Percentiles rank a stretch among this genome's conserved stretches.
These are phyloP conservation scores for Paracoccidioides lutzii DNA, from an alignment of 2,329 filamentous ascomycete species.

Conservation along the genomic window DNA sequence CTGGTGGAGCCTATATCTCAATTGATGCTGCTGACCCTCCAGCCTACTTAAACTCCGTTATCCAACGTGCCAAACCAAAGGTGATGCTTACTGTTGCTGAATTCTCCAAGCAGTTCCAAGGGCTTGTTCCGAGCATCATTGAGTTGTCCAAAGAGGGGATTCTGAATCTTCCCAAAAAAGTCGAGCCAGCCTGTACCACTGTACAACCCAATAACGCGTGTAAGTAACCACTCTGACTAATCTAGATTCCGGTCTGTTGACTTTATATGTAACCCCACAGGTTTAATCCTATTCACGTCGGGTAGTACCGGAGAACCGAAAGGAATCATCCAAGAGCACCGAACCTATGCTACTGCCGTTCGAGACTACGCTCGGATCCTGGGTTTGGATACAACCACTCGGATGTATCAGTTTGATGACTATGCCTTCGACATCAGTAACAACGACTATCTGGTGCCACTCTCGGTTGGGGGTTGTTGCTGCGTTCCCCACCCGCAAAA, in stretches of 20 bases:
- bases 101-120: not conserved
- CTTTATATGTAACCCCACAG: constrained; percentile 1
- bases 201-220: constrained; percentile 1
- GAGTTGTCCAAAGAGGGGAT: constrained; percentile 1
- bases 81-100: constrained; percentile 1
- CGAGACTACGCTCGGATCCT: not conserved
- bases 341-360: constrained; percentile 1
- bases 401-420: constrained; percentile 4
- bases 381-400: not conserved
- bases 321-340: constrained; percentile 4
- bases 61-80: not conserved
- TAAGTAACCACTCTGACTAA: not conserved
- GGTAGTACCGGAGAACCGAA: constrained; percentile 5
- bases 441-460: constrained; percentile 59
- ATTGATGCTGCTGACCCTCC: constrained; percentile 2
- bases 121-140: not conserved
- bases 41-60: not conserved
- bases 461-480: constrained; percentile 12
- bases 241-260: not conserved
- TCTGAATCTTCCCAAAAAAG: not conserved
- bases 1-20: constrained; percentile 1
- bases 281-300: constrained; percentile 1
- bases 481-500: constrained; percentile 14
- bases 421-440: constrained; percentile 48
- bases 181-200: not conserved